These are phyloP conservation scores for Akanthomyces uredinophilus DNA, from an alignment of 2,329 filamentous ascomycete genomes.

Conservation along the genomic window DNA sequence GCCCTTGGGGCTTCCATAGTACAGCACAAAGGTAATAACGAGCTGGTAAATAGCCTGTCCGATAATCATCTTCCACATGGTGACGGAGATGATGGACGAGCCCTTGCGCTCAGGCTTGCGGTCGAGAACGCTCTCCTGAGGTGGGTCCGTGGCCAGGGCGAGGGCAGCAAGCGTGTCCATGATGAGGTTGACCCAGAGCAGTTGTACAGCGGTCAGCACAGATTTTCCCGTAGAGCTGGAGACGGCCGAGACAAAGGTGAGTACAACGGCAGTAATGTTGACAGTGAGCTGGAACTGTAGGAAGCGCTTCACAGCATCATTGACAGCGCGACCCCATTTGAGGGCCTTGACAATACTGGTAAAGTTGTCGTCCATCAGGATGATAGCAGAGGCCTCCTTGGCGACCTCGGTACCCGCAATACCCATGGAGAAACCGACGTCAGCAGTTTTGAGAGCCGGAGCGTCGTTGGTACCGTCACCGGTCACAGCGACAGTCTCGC, in stretches of 20 bases:
- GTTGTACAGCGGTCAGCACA: constrained; percentile 81
- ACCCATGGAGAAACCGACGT: constrained; percentile 83
- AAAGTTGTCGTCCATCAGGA: constrained; percentile 86
- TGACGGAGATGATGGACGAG: constrained; percentile 67
- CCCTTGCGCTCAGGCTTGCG: constrained; percentile 62
- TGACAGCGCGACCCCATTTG: constrained; percentile 74
- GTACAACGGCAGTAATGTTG: constrained; percentile 82
- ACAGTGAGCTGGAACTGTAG: constrained; percentile 76
- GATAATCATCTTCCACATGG: constrained; percentile 99
- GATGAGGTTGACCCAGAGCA: constrained; percentile 95
- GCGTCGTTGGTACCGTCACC: constrained; percentile 83
- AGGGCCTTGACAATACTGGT: constrained; percentile 79
- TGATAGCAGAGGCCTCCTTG: constrained; percentile 79
- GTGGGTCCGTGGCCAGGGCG: constrained; percentile 85
- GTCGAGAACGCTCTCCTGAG: constrained; percentile 72
- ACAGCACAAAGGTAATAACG: constrained; percentile 70
- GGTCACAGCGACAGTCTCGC: constrained; percentile 76
- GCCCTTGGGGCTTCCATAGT: constrained; percentile 59
- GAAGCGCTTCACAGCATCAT: constrained; percentile 73
- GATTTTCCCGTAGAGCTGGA: constrained; percentile 63
- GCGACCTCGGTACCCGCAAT: constrained; percentile 79
- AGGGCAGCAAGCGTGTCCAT: constrained; percentile 94
- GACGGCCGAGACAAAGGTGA: constrained; percentile 85
- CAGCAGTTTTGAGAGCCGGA: constrained; percentile 72
- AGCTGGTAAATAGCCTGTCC: constrained; percentile 90